Evolutionary conservation across 2,329 filamentous ascomycete species (phyloP), one percentile per base, ranked within the genome.

Genomic region (Pseudogymnoascus sp.): DNA sequence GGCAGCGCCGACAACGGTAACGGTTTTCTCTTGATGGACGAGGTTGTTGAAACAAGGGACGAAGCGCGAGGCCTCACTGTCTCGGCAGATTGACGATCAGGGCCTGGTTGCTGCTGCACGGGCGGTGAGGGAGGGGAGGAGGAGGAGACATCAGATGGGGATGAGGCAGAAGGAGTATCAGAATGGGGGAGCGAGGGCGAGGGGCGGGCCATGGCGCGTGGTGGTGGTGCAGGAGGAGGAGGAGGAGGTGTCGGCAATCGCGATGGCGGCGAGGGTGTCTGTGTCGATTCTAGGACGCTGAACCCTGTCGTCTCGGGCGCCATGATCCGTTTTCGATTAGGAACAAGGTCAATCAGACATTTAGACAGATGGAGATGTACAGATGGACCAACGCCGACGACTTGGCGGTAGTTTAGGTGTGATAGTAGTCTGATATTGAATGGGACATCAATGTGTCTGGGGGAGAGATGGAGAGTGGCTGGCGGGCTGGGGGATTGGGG

Each of bases 1-100:
- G 80, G 77, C 40, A 82, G 83, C 59, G 82, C 82, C 33, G 80
- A 80, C 7, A 78, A 76, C 46, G 84, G 85, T 65, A 88, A 72
- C 62, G 85, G 85, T 75, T 88, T 87, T 66, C 85, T 80, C 71
- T 81, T 82, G 74, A 87, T 69, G 3, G 68, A 64, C 60, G 71
- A 71, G 15, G 67, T 60, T 7, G 60, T 50, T 35, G 69, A 68
- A 31, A 40, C 37, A 40, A 44, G 33, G 21, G 60, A 61, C 29
- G 33, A 38, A 7, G 31, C 60, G 15, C 60, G 60, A 46, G 60
- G 26, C 26, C 37, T 38, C 33, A 60, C 56, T 38, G 56, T 35
- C 31, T 60, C 56, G 35, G 35, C 21, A 21, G 56, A 60, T 21
- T 17, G 56, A 15, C 31, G 35, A 38, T 60, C 35, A 44, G 40